Evolutionary conservation across 192 early-diverging fungal species (phyloP).

Genomic region (Coemansia guatemalensis): DNA sequence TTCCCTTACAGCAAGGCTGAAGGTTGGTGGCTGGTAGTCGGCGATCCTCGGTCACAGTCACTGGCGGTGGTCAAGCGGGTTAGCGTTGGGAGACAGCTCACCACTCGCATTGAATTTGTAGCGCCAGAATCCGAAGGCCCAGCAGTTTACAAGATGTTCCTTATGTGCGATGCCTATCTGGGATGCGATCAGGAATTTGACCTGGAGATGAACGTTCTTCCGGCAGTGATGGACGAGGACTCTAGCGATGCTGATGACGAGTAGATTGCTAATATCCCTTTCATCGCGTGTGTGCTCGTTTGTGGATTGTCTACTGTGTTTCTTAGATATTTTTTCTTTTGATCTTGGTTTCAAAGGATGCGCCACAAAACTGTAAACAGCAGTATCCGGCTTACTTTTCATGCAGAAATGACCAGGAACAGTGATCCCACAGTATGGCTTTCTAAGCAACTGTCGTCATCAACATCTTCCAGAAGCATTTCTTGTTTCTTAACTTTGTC

Average conservation of each 20-base stretch:
- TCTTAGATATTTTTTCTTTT: neutral
- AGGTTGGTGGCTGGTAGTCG: constrained; percentile 97
- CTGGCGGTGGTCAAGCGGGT: constrained; percentile 90
- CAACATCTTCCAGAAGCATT: neutral
- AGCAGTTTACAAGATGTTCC: constrained; percentile 71
- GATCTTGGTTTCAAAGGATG: neutral
- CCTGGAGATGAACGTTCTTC: constrained; percentile 57
- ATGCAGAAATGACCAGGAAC: neutral
- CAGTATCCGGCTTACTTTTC: neutral
- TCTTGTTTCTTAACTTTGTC: neutral
- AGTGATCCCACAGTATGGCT: neutral
- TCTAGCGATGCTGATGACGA: constrained; percentile 55
- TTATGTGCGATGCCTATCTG: constrained; percentile 93
- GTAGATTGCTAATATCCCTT: constrained; percentile 5
- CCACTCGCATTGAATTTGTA: constrained; percentile 80
- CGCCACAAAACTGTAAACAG: neutral
- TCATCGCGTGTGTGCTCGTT: neutral
- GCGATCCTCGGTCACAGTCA: constrained; percentile 72
- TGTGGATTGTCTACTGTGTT: neutral
- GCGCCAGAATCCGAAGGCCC: constrained; percentile 68
- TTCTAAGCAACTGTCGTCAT: neutral
- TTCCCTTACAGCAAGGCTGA: constrained; percentile 90
- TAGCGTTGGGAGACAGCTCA: constrained; percentile 60
- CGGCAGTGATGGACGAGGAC: constrained; percentile 26
- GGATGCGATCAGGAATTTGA: constrained; percentile 97